Evolutionary conservation across 1,284 basidiomycete species (phyloP).

Genomic region (Rhodotorula sp.): DNA sequence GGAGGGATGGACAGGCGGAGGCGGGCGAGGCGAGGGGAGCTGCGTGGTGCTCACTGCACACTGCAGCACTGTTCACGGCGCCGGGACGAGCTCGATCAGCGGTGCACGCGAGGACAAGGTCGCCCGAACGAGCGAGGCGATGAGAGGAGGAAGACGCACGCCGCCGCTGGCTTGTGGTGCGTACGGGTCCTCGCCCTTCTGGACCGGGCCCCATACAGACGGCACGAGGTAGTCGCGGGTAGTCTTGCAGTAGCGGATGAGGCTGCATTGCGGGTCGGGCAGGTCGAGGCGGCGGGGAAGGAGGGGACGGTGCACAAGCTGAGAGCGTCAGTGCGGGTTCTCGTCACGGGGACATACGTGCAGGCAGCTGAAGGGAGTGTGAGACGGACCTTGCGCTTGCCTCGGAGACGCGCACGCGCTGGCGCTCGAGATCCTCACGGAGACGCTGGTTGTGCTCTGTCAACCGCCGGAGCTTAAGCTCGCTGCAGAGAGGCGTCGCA

Average conservation of each 20-base stretch:
- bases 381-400: conserved; percentile 76
- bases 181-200: conserved; percentile 85
- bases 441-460: conserved; percentile 91
- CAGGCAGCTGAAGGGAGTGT: background rate
- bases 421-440: conserved; percentile 83
- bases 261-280: conserved; percentile 55
- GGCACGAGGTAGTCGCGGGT: conserved; percentile 86
- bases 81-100: background rate
- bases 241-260: conserved; percentile 87
- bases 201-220: conserved; percentile 89
- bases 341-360: too few relatives aligned
- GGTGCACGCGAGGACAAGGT: too few relatives aligned
- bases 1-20: background rate
- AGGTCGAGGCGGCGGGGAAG: background rate
- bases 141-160: conserved; percentile 58
- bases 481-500: conserved; percentile 48
- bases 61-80: conserved; percentile 26
- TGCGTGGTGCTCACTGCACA: conserved; percentile 7
- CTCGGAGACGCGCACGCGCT: conserved; percentile 84
- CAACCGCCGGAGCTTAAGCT: conserved; percentile 89
- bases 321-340: background rate
- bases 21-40: background rate
- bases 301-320: background rate
- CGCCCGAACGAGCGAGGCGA: background rate
- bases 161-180: conserved; percentile 60